Evolutionary conservation across 306 rosid species (phyloP).

Genomic region (Sphenostylis stenocarpa): DNA sequence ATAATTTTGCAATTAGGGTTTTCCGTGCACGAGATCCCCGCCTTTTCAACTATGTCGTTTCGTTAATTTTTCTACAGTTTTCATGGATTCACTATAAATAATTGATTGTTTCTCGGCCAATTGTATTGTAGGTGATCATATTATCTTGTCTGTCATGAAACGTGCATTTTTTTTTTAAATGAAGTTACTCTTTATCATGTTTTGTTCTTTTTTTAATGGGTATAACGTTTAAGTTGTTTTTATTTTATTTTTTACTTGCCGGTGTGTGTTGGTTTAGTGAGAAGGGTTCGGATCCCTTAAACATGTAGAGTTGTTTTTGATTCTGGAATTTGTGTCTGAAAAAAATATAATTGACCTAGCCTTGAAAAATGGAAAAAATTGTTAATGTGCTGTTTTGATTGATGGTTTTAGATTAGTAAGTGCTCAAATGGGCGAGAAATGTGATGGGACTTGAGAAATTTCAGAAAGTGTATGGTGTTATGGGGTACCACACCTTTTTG

Average conservation of each 20-base stretch:
- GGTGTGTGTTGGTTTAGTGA: background rate
- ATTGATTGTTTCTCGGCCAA: background rate
- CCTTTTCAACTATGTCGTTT: background rate
- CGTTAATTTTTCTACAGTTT: background rate
- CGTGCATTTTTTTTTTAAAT: background rate
- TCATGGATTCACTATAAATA: background rate
- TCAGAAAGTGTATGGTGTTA: background rate
- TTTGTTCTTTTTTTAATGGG: no score
- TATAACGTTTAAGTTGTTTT: background rate
- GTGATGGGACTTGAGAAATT: background rate
- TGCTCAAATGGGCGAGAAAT: background rate
- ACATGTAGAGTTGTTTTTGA: background rate
- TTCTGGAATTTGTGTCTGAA: background rate
- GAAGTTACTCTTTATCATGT: background rate
- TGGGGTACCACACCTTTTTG: background rate
- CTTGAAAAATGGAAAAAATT: background rate
- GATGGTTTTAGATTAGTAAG: background rate
- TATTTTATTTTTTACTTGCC: background rate
- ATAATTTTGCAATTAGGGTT: slow-evolving; percentile 18
- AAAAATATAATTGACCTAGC: background rate
- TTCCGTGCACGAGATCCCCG: background rate
- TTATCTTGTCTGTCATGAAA: background rate
- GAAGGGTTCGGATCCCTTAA: background rate
- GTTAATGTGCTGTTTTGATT: background rate
- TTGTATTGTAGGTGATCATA: slow-evolving; percentile 12